A percentile compares a stretch with the other conserved stretches of the same genome.
Evolutionary conservation across 306 rosid genomes (phyloP).

Genomic region (Sicyos baderoa): DNA sequence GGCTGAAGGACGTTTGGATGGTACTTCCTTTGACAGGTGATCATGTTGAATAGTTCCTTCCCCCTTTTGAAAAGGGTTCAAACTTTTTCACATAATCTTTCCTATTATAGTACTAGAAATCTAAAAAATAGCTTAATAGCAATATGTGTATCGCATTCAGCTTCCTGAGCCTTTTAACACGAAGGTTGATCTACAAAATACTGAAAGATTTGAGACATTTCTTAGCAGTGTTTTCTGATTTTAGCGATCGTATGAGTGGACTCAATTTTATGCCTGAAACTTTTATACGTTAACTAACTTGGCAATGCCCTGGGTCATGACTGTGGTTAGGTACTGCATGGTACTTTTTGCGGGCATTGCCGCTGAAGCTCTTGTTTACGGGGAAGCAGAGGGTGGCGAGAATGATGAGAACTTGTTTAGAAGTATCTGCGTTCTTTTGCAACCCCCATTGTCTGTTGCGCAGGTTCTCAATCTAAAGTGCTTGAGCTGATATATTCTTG

Average conservation of each 20-base stretch:
- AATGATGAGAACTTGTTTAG: slow-evolving; percentile 90
- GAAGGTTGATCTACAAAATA: not conserved
- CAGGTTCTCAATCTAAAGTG: slow-evolving; percentile 45
- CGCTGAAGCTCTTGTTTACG: slow-evolving; percentile 90
- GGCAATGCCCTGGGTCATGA: slow-evolving; percentile 1
- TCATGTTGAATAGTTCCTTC: not conserved
- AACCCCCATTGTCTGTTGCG: slow-evolving; percentile 71
- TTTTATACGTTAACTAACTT: not conserved
- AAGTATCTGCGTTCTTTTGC: slow-evolving; percentile 60
- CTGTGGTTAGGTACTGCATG: slow-evolving; percentile 74
- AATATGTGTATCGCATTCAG: not conserved
- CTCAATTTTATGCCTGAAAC: not conserved
- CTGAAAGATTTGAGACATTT: too few species aligned
- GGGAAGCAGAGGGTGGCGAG: slow-evolving; percentile 98
- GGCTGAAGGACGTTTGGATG: slow-evolving; percentile 72
- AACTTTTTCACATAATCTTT: not conserved
- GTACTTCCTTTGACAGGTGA: slow-evolving; percentile 84
- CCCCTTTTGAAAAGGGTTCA: not conserved
- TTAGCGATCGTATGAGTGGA: not conserved
- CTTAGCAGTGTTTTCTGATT: too few species aligned
- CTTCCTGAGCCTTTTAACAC: not conserved
- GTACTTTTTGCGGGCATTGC: slow-evolving; percentile 96
- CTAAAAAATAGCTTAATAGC: not conserved
- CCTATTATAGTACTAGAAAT: not conserved
- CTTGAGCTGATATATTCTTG: slow-evolving; percentile 15